A percentile compares a stretch with the other conserved stretches of the same genome.
These are phyloP conservation scores for Jamesozyma spencerorum DNA, from an alignment of 805 yeast genomes.

Conservation along the genomic window DNA sequence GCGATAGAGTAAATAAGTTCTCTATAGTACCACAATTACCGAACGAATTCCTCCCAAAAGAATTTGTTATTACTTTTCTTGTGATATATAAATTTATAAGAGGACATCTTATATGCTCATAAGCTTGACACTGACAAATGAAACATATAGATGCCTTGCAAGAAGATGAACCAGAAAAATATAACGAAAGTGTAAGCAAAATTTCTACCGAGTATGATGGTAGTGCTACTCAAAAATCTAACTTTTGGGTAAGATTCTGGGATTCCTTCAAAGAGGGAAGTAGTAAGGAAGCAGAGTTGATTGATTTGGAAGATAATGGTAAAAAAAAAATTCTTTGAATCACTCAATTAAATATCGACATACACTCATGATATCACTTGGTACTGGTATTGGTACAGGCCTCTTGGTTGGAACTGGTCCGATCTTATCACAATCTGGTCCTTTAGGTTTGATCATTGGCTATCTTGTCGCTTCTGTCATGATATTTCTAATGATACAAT, in stretches of 20 bases:
- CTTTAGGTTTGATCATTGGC: slow-evolving; percentile 42
- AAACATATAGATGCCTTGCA: too few relatives aligned
- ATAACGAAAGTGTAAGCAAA: too few relatives aligned
- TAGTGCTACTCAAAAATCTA: too few relatives aligned
- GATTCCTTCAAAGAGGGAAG: background rate
- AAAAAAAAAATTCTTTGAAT: slow-evolving; percentile 1
- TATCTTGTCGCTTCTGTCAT: slow-evolving; percentile 46
- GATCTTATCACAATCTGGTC: slow-evolving; percentile 36
- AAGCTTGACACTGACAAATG: too few relatives aligned
- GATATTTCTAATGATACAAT: slow-evolving; percentile 47
- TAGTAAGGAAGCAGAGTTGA: background rate
- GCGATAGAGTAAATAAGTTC: too few relatives aligned
- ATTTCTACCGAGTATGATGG: too few relatives aligned
- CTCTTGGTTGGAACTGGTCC: slow-evolving; percentile 47
- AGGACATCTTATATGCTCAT: too few relatives aligned
- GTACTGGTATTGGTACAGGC: slow-evolving; percentile 79
- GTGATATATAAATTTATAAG: too few relatives aligned
- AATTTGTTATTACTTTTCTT: too few relatives aligned
- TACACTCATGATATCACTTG: slow-evolving; percentile 44
- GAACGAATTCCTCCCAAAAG: too few relatives aligned
- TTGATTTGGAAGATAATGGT: background rate
- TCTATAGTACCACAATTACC: too few relatives aligned
- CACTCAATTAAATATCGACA: slow-evolving; percentile 14
- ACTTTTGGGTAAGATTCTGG: background rate
- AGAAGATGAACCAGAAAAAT: too few relatives aligned